These are phyloP conservation scores for Russula abietina DNA, from an alignment of 768 basidiomycete genomes.

Conservation along the genomic window DNA sequence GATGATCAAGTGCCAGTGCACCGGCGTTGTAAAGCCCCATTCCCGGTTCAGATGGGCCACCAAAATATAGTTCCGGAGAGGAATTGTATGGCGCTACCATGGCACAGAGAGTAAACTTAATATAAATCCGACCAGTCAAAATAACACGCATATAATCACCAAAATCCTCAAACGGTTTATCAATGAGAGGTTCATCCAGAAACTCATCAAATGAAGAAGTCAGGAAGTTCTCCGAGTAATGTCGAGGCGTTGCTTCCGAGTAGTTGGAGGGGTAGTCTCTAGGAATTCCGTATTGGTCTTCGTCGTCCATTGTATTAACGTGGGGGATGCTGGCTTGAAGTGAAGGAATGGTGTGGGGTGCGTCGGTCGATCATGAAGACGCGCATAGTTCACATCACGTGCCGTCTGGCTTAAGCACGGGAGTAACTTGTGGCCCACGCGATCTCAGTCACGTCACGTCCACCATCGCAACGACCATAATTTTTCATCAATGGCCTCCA, in stretches of 20 bases:
- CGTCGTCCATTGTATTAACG: slow-evolving; percentile 9
- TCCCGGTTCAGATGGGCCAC: background rate
- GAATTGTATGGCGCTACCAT: background rate
- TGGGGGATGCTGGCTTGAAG: too few species aligned
- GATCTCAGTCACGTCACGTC: slow-evolving; percentile 5
- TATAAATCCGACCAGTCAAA: background rate
- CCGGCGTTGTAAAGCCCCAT: background rate
- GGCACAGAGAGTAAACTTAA: background rate
- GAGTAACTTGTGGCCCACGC: background rate
- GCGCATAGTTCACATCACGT: slow-evolving; percentile 23
- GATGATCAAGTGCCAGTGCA: background rate
- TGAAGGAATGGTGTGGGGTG: background rate
- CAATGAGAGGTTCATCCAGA: background rate
- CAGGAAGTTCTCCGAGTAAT: background rate
- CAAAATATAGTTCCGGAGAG: background rate
- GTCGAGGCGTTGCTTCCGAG: background rate
- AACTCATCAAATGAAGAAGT: slow-evolving; percentile 3
- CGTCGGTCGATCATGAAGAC: background rate
- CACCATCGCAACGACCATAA: slow-evolving; percentile 5
- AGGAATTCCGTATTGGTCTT: slow-evolving; percentile 10
- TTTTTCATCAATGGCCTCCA: slow-evolving; percentile 19
- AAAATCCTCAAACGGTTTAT: background rate
- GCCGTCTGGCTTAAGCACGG: slow-evolving; percentile 7
- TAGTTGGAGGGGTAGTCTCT: background rate
- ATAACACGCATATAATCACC: slow-evolving; percentile 15